Evolutionary conservation across 2,329 filamentous ascomycete genomes (phyloP).

Genomic region (Penicillium sp.): DNA sequence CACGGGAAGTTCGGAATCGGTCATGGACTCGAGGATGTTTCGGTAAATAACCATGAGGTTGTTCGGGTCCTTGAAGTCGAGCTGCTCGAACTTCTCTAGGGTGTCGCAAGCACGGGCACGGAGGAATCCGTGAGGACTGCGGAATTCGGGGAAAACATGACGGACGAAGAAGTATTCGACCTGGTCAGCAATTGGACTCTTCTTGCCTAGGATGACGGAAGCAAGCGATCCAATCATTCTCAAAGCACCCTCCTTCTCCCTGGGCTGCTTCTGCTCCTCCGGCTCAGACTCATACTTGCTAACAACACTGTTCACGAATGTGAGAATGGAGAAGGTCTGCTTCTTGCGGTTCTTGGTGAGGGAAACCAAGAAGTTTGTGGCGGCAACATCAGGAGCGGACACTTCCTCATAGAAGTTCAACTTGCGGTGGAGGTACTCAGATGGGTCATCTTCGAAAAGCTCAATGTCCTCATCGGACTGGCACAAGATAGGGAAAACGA

Average conservation of each 20-base stretch:
- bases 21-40: constrained; percentile 96
- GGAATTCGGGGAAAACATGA: constrained; percentile 97
- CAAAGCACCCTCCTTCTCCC: constrained; percentile 93
- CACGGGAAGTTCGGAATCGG: constrained; percentile 87
- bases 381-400: constrained; percentile 89
- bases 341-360: constrained; percentile 93
- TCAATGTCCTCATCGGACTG: constrained; percentile 89
- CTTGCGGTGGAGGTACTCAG: constrained; percentile 95
- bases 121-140: constrained; percentile 86
- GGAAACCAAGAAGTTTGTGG: constrained; percentile 93
- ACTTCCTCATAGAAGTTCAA: constrained; percentile 98
- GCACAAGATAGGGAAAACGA: constrained; percentile 93
- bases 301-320: constrained; percentile 92
- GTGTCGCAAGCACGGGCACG: constrained; percentile 95
- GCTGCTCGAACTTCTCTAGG: constrained; percentile 94
- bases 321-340: constrained; percentile 91
- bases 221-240: constrained; percentile 96
- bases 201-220: constrained; percentile 92
- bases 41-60: constrained; percentile 96
- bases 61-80: constrained; percentile 94
- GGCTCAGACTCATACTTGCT: constrained; percentile 84
- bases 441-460: constrained; percentile 89
- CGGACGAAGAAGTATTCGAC: constrained; percentile 98
- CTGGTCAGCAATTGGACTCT: constrained; percentile 95
- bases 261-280: constrained; percentile 86